These are phyloP conservation scores for Puccinia polysora DNA, from an alignment of 1,284 basidiomycete genomes.

Conservation along the genomic window DNA sequence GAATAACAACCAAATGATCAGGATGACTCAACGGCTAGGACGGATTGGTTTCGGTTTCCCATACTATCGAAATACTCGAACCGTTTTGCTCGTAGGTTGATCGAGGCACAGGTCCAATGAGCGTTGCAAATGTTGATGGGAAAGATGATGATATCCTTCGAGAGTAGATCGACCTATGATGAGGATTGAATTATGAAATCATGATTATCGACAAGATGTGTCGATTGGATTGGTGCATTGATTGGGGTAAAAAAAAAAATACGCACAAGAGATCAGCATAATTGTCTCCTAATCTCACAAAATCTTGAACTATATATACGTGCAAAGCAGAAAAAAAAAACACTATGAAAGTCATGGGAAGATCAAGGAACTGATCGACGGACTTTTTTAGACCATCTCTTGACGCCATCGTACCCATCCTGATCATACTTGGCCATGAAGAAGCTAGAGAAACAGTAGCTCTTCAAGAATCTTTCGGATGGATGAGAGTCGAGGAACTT, in stretches of 20 bases:
- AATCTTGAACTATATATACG: too few relatives aligned
- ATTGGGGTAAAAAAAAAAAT: not conserved
- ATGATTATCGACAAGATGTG: not conserved
- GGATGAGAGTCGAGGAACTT: constrained; percentile 51
- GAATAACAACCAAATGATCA: constrained; percentile 63
- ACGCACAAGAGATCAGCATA: too few relatives aligned
- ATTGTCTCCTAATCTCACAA: too few relatives aligned
- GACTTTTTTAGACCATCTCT: constrained; percentile 94
- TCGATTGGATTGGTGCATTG: not conserved
- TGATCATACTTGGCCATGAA: constrained; percentile 76
- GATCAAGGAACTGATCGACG: constrained; percentile 47
- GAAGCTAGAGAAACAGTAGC: constrained; percentile 85
- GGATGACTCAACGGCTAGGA: constrained; percentile 2
- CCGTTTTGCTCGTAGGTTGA: constrained; percentile 80
- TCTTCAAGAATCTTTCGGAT: constrained; percentile 57
- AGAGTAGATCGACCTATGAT: constrained; percentile 85
- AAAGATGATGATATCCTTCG: constrained; percentile 79
- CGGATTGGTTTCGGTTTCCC: constrained; percentile 59
- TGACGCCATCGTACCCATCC: constrained; percentile 71
- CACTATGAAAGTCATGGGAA: too few relatives aligned
- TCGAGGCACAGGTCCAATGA: constrained; percentile 93
- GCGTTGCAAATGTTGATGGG: constrained; percentile 84
- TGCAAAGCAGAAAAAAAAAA: not conserved
- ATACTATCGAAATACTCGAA: constrained; percentile 97
- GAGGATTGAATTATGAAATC: too few relatives aligned